Evolutionary conservation across 2,329 filamentous ascomycete genomes (phyloP).

Genomic region (Trichoderma hamatum): DNA sequence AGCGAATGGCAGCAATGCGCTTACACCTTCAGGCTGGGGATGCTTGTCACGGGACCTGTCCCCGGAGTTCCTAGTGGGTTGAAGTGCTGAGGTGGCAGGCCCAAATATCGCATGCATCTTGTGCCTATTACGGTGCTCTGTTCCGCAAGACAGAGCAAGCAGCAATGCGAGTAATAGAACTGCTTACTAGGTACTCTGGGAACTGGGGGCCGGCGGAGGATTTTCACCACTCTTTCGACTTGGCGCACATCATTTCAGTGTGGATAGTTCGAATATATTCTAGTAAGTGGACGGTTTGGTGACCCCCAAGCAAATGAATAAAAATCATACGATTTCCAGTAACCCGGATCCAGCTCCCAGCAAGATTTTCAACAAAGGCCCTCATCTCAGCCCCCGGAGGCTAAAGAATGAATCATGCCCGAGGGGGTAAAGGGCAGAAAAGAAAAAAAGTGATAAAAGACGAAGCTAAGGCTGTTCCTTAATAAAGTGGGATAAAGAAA

Average conservation of each 20-base stretch:
- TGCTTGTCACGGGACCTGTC: constrained; percentile 1
- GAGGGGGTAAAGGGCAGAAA: neutral
- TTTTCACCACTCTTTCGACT: neutral
- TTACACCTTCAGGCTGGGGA: neutral
- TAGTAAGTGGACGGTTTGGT: neutral
- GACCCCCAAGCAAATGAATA: neutral
- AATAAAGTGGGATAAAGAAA: neutral
- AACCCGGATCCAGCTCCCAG: constrained; percentile 17
- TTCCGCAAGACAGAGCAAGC: neutral
- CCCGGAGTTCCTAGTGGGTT: constrained; percentile 15
- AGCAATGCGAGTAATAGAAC: neutral
- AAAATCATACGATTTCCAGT: constrained; percentile 12
- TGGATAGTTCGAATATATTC: neutral
- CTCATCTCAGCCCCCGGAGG: constrained; percentile 10
- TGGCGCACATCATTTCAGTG: neutral
- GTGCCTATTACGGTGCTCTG: neutral
- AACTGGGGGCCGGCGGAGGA: neutral
- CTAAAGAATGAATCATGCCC: neutral
- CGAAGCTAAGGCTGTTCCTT: neutral
- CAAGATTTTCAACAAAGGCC: constrained; percentile 13
- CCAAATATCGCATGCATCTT: neutral
- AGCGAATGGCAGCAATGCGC: neutral
- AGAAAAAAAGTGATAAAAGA: neutral
- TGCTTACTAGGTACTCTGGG: too few species aligned
- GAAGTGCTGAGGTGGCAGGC: neutral